Conservation (phyloP, 805 yeast genomes). For the Lipomyces oligophaga region DNA sequence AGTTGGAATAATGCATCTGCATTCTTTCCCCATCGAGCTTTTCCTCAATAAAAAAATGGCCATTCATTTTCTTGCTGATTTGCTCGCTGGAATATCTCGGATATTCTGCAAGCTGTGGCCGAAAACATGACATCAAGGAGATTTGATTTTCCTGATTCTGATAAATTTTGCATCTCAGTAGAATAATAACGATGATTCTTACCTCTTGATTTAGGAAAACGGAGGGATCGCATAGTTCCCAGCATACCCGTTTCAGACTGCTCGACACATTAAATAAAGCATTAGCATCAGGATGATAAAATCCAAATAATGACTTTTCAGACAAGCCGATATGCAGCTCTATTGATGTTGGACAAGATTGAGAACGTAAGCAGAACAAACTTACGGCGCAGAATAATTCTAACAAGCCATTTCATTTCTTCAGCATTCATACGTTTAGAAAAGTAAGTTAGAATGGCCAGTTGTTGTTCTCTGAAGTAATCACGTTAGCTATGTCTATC, state of each 20-base stretch:
- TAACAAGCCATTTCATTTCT: slow-evolving; percentile 66
- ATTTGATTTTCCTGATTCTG: slow-evolving; percentile 40
- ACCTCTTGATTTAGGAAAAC: slow-evolving; percentile 44
- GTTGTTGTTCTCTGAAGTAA: slow-evolving; percentile 38
- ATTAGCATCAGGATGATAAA: slow-evolving; percentile 79
- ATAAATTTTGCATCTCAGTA: neutral
- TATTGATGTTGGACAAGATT: neutral
- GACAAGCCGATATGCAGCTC: slow-evolving; percentile 48
- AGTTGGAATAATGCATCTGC: slow-evolving; percentile 61
- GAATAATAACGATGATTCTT: slow-evolving; percentile 41
- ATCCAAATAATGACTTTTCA: slow-evolving; percentile 53
- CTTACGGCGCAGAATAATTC: slow-evolving; percentile 56
- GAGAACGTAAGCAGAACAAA: slow-evolving; percentile 38
- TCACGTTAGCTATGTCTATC: neutral
- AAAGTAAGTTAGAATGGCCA: slow-evolving; percentile 47
- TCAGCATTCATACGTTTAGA: slow-evolving; percentile 52
- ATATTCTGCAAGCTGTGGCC: slow-evolving; percentile 71
- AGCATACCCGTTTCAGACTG: slow-evolving; percentile 57
- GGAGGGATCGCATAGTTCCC: slow-evolving; percentile 51
- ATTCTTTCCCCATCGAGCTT: slow-evolving; percentile 92
- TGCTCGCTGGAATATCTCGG: slow-evolving; percentile 49
- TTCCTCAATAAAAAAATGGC: slow-evolving; percentile 73
- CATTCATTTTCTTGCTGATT: slow-evolving; percentile 40
- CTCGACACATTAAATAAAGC: slow-evolving; percentile 62
- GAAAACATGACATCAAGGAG: slow-evolving; percentile 53